Percentiles rank a stretch among this genome's conserved stretches.
These are phyloP conservation scores for Dothideomycetes sp. DNA, from an alignment of 2,329 filamentous ascomycete genomes.

Conservation along the genomic window DNA sequence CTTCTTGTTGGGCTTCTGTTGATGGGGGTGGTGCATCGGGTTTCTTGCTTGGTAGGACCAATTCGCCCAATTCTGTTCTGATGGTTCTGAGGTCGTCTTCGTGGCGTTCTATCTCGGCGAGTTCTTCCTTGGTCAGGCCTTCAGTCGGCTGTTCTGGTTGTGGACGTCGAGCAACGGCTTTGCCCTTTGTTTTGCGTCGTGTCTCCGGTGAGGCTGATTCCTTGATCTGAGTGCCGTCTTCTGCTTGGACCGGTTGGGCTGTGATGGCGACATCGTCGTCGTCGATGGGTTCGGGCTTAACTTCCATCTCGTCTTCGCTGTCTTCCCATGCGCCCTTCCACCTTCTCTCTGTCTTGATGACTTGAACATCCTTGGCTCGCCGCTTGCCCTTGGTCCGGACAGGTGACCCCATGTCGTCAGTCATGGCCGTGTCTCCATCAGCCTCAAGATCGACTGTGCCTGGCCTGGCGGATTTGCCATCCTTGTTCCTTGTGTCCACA, in stretches of 20 bases:
- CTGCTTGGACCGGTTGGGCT: not conserved
- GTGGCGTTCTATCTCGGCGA: conserved; percentile 41
- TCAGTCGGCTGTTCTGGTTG: conserved; percentile 5
- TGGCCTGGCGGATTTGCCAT: conserved; percentile 16
- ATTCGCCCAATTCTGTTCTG: conserved; percentile 38
- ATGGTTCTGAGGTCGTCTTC: conserved; percentile 39
- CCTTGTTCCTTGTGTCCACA: conserved; percentile 24
- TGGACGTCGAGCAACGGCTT: not conserved
- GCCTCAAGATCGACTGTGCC: conserved; percentile 2
- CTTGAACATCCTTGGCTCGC: conserved; percentile 33
- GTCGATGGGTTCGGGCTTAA: conserved; percentile 47
- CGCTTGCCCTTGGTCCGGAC: conserved; percentile 29
- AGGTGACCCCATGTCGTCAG: conserved; percentile 5
- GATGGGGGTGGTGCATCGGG: not conserved
- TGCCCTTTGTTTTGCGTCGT: conserved; percentile 6
- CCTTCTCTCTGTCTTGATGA: conserved; percentile 32
- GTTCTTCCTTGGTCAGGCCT: conserved; percentile 44
- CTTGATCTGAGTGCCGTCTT: conserved; percentile 13
- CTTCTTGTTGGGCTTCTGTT: not conserved
- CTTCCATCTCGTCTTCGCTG: conserved; percentile 29
- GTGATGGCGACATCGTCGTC: conserved; percentile 21
- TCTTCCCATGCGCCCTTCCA: conserved; percentile 39
- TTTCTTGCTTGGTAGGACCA: conserved; percentile 18
- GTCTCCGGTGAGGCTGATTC: conserved; percentile 9
- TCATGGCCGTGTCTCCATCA: conserved; percentile 15